Evolutionary conservation across 345 rosid genomes (phyloP).

Genomic region (Camelina neglecta): DNA sequence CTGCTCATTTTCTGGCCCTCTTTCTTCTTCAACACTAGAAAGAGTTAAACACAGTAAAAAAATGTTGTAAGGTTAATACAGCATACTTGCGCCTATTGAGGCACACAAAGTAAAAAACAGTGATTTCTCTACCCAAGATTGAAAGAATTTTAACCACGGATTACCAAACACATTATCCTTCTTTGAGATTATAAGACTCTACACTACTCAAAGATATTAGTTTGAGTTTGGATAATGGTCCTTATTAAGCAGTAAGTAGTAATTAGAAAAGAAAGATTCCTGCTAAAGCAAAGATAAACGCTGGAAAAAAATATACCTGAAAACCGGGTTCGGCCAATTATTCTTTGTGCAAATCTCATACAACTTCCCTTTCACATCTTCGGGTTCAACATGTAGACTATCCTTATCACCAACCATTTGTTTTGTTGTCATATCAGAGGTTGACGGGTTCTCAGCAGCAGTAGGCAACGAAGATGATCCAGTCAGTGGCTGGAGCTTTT

Average conservation of each 20-base stretch:
- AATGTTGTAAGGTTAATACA: neutral
- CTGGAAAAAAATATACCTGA: conserved; percentile 44
- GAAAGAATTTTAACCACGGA: neutral
- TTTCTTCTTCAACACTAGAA: conserved; percentile 55
- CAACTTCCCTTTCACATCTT: neutral
- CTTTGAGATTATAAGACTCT: neutral
- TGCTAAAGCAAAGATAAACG: neutral
- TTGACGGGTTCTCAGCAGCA: conserved; percentile 51
- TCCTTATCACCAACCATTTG: neutral
- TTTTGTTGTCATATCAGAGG: conserved; percentile 33
- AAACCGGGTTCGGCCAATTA: conserved; percentile 62
- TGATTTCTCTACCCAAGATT: neutral
- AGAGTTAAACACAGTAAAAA: neutral
- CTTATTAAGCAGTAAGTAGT: no score
- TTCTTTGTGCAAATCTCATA: conserved; percentile 29
- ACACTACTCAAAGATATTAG: neutral
- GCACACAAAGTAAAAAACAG: neutral
- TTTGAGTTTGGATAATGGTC: neutral
- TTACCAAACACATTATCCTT: neutral
- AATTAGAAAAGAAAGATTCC: neutral
- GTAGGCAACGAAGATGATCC: conserved; percentile 51
- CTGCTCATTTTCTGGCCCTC: conserved; percentile 30
- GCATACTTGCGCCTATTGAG: neutral
- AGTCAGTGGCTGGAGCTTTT: neutral
- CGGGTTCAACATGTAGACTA: neutral